Evolutionary conservation across 805 yeast genomes (phyloP).

Genomic region (Candida sphagnicola): DNA sequence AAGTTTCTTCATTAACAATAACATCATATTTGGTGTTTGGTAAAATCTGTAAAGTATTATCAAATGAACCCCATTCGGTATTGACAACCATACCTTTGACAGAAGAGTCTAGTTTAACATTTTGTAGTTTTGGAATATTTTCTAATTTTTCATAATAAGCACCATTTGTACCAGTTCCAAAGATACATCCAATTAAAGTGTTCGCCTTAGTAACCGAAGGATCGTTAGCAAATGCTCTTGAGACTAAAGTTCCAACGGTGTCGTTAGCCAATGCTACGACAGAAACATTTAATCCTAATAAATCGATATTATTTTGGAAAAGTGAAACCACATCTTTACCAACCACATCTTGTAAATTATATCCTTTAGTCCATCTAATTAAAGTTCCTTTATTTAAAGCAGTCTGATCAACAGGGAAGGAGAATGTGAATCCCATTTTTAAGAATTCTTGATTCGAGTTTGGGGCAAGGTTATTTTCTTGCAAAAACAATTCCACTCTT

Average conservation of each 20-base stretch:
- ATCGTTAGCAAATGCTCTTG: conserved; percentile 76
- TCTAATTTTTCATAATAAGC: conserved; percentile 81
- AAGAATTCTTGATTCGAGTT: conserved; percentile 27
- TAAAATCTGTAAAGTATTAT: conserved; percentile 68
- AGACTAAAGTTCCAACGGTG: conserved; percentile 89
- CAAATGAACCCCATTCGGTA: conserved; percentile 98
- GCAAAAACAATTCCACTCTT: conserved; percentile 62
- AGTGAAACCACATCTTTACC: conserved; percentile 76
- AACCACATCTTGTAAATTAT: conserved; percentile 78
- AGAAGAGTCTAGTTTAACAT: conserved; percentile 21
- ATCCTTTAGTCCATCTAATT: conserved; percentile 96
- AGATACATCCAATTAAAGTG: conserved; percentile 84
- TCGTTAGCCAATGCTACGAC: conserved; percentile 93
- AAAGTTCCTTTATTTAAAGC: conserved; percentile 75
- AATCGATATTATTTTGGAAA: conserved; percentile 67
- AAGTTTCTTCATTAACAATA: conserved; percentile 64
- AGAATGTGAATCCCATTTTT: conserved; percentile 88
- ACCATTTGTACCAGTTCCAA: conserved; percentile 98
- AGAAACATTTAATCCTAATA: conserved; percentile 53
- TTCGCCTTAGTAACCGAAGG: conserved; percentile 61
- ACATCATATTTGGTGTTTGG: conserved; percentile 80
- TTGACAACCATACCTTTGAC: conserved; percentile 75
- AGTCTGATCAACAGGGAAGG: conserved; percentile 88
- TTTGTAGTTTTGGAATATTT: conserved; percentile 72
- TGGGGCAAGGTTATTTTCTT: conserved; percentile 56